Evolutionary conservation across 345 rosid genomes (phyloP), one percentile per base, ranked within the genome.

Genomic region (Acer saccharum): DNA sequence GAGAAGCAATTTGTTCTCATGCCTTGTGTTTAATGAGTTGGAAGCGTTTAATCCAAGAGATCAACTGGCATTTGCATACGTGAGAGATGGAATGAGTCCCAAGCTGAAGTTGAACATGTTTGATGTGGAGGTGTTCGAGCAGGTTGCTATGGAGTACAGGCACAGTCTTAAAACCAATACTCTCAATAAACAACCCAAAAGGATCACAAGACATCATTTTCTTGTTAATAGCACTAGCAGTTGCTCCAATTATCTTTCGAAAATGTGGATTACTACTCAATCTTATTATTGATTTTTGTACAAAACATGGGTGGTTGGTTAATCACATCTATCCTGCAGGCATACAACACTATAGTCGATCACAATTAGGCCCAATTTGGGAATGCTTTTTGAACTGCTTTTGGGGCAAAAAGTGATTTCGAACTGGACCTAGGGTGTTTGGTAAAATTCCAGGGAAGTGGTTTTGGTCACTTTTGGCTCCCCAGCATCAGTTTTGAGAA

Each of bases 1-100:
- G 61, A 76, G 74, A 10, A 92, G 78, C 89, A 84, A 95, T 52
- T 84, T 89, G 17, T 95, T 95, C 81, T 93, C 97, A 0, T 93
- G 97, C 81, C 92, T 91, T 10, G 10, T 93, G 86, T 95, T 95
- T 83, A 95, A 93, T 41, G 96, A 93, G 78, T 76, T 92, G 73
- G 94, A 92, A 75, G 96, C 89, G 48, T 95, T 95, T 69, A 93
- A 90, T 87, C 96, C 90, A 0, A 84, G 97, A 81, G 98, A 93
- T 81, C 98, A 92, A 66, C 71, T 92, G 76, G 91, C 97, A 6
- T 93, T 95, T 74, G 93, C 97, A 14, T 92, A 79, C 65, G 89
- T 93, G 80, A 84, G 97, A 68, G 97, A 93, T 81, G 73, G 62
- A 2, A 84, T 90, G 85, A 84, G 72, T 44, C 96, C 92, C 0